Evolutionary conservation across 495 filamentous ascomycete genomes (phyloP), one percentile per base, ranked within the genome.

Genomic region (Xylaria scruposa): DNA sequence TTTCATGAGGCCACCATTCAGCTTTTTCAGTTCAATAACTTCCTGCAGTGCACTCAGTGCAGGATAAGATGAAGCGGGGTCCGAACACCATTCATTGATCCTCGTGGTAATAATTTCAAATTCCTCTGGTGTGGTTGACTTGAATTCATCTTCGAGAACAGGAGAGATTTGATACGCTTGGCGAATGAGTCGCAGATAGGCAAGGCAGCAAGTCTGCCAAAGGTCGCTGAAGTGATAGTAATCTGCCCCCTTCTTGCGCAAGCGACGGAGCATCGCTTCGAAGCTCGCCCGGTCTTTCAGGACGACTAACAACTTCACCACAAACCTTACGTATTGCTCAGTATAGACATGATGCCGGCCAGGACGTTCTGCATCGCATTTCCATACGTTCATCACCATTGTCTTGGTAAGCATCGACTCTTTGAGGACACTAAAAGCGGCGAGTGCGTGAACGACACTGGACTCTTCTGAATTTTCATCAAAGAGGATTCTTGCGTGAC

Each of bases 271-370:
- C 5, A 99, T 81, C 49, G 89, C 87, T 76, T 98, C 96, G 59
- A 99, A 85, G 75, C 88, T 96, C 13, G 85, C 75, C 24, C 91
- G 89, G 75, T 99, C 96, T 65, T 92, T 90, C 44, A 94, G 84
- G 62, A 92, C 86, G 63, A 89, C 88, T 19, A 98, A 87, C 13
- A 99, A 84, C 49, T 84, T 81, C 42, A 91, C 86, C 78, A 97
- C 92, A 73, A 94, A 95, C 47, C 90, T 87, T 6, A 94, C 92
- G 79, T 99, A 99, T 68, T 92, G 91, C 60, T 91, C 90, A 19
- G 93, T 98, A 81, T 97, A 99, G 46, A 98, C 93, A 76, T 96
- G 96, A 77, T 98, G 97, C 53, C 96, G 86, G 0, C 96, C 96
- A 6, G 94, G 90, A 24, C 96, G 90, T 81, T 99, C 96, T 67